Base-by-base conservation (phyloP, 352 stramenopile species). In the Phytophthora cactorum region DNA sequence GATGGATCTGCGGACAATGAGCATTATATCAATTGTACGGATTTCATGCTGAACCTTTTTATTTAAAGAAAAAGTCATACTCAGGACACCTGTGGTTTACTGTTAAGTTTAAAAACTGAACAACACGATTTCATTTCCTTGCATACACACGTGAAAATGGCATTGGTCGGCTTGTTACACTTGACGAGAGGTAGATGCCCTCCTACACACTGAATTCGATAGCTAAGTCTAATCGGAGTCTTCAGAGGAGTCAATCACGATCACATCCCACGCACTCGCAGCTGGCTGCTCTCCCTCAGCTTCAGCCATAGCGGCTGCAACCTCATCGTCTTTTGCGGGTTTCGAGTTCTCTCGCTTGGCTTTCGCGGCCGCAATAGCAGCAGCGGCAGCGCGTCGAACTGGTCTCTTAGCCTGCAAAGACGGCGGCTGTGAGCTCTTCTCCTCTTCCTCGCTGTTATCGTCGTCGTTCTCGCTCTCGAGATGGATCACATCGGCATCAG, bases 221-320 rank as follows among this genome's bases (percentile, higher is more conserved):
- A 54, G 63, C 63, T 52, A 51, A 74, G 50, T 74, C 61, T 31
- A 56, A 72, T 85, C 75, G 38, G 76, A 73, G 39, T 78, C 78
- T 5, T 75, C 69, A 49, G 84, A 80, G 22, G 82, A 91, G 70
- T 90, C 84, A 55, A 94, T 94, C 60, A 92, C 84, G 56, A 92
- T 94, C 53, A 94, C 75, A 31, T 94, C 82, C 82, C 81, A 94
- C 39, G 82, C 51, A 5, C 67, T 70, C 15, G 72, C 68, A 56
- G 71, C 43, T 36, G 70, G 64, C 51, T 86, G 78, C 39, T 63
- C 34, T 41, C 22, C 28, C 22, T 65, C 32, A 50, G 47, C 47
- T 52, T 71, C 46, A 56, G 53, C 22, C 22, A 22, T 22, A 22
- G 22, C 22, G 22, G 22, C 60, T 41, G 56, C 70, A 59, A 15